Conservation (phyloP, 768 basidiomycete species). For the Pisolithus sp. region DNA sequence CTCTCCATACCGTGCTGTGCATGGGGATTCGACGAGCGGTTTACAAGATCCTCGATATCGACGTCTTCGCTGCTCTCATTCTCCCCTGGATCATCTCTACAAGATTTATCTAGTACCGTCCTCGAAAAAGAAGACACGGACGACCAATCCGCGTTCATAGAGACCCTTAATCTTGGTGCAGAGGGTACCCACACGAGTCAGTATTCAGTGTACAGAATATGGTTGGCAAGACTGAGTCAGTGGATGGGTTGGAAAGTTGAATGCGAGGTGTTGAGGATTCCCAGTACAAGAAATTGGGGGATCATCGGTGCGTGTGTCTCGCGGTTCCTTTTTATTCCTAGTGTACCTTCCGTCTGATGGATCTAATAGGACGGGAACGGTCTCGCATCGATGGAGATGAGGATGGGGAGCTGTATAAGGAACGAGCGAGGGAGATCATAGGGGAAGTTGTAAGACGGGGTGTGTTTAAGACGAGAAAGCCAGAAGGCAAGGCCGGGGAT, state of each 20-base stretch:
- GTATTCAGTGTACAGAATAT: conserved; percentile 81
- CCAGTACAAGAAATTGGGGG: conserved; percentile 91
- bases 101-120: background rate
- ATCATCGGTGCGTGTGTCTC: conserved; percentile 59
- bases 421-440: conserved; percentile 49
- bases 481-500: conserved; percentile 56
- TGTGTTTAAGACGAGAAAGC: conserved; percentile 62
- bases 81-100: conserved; percentile 7
- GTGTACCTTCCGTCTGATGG: background rate
- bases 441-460: conserved; percentile 53
- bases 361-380: conserved; percentile 21
- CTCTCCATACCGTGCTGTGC: conserved; percentile 87
- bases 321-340: background rate
- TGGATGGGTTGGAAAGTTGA: conserved; percentile 85
- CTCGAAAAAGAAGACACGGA: background rate
- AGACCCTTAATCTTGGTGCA: conserved; percentile 53
- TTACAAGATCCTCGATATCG: conserved; percentile 41
- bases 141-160: conserved; percentile 30
- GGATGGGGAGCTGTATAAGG: conserved; percentile 6
- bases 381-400: conserved; percentile 2
- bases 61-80: conserved; percentile 14
- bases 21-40: conserved; percentile 71
- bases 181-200: conserved; percentile 56
- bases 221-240: conserved; percentile 68
- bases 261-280: conserved; percentile 81